phyloP scores from a whole-genome alignment of 1,284 basidiomycete genomes.

The Chondrostereum purpureum region DNA sequence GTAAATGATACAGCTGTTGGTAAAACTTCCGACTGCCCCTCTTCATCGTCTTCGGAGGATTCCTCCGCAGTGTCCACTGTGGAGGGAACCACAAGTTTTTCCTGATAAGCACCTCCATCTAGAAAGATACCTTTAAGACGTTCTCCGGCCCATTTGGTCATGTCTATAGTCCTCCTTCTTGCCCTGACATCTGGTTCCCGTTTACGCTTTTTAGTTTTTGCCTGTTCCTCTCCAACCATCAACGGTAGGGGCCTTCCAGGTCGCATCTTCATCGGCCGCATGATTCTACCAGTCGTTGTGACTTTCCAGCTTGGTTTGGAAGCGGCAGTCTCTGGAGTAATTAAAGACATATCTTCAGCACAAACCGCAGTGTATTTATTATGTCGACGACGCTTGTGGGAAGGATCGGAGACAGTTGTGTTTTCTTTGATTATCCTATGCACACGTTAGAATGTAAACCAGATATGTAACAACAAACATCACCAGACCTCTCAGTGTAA shows the following conservation, averaged over 20 bases:
- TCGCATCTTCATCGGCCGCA: constrained; percentile 60
- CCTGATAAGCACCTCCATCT: constrained; percentile 31
- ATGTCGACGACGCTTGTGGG: constrained; percentile 28
- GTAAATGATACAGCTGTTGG: not conserved
- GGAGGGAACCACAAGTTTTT: not conserved
- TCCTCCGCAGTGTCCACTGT: not conserved
- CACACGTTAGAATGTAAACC: not conserved
- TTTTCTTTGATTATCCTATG: constrained; percentile 31
- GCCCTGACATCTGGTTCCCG: constrained; percentile 41
- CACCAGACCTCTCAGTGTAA: constrained; percentile 49
- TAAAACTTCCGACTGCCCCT: constrained; percentile 3
- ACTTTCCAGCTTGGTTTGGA: constrained; percentile 56
- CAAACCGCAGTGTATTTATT: constrained; percentile 19
- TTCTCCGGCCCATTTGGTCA: constrained; percentile 57
- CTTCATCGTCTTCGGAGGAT: not conserved
- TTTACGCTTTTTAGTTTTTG: constrained; percentile 19
- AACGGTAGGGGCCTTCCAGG: constrained; percentile 53
- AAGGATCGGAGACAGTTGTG: constrained; percentile 24
- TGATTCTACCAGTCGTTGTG: constrained; percentile 58
- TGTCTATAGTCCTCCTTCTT: constrained; percentile 54
- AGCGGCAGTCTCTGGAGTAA: constrained; percentile 48
- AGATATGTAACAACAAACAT: constrained; percentile 4
- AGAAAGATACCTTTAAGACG: constrained; percentile 63
- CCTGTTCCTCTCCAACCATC: constrained; percentile 17
- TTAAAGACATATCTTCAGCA: constrained; percentile 54